Base-by-base conservation (phyloP, 2,329 filamentous ascomycete species). In the Aspergillus neotritici region DNA sequence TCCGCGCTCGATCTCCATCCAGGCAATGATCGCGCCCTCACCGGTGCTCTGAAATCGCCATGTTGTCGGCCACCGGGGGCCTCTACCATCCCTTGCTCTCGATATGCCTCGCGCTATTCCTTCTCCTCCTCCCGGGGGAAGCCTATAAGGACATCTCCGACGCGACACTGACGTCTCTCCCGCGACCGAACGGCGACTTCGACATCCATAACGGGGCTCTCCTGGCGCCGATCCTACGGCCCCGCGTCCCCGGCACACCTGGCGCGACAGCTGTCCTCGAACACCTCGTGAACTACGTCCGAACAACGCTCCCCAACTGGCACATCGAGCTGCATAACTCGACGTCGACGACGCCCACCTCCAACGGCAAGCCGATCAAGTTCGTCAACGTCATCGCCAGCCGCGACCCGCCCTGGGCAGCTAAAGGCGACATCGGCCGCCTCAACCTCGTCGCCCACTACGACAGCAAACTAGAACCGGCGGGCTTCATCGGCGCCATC, bases 371-470 rank as follows among this genome's bases (percentile, higher is more conserved):
- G 42, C 75, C 86, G 5, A 73, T 97, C 0, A 87, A 88, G 0
- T 97, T 98, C 63, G 73, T 79, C 41, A 98, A 96, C 62, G 74
- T 97, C 44, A 86, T 97, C 47, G 82, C 91, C 44, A 84, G 82
- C 30, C 80, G 90, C 41, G 91, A 97, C 65, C 93, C 93, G 39
- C 93, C 93, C 1, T 93, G 87, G 80, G 73, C 83, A 1, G 69
- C 75, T 5, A 65, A 71, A 0, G 91, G 90, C 1, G 83, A 96
- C 53, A 82, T 93, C 2, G 83, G 84, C 33, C 74, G 89, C 37
- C 70, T 97, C 60, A 91, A 88, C 11, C 75, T 98, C 42, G 93
- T 91, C 5, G 93, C 93, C 32, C 93, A 98, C 63, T 97, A 95
- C 64, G 93, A 98, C 58, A 90, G 83, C 62, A 86, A 94, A 67